These are phyloP conservation scores for Emiliania huxleyi DNA, from an alignment of 78 protist genomes.

Conservation along the genomic window DNA sequence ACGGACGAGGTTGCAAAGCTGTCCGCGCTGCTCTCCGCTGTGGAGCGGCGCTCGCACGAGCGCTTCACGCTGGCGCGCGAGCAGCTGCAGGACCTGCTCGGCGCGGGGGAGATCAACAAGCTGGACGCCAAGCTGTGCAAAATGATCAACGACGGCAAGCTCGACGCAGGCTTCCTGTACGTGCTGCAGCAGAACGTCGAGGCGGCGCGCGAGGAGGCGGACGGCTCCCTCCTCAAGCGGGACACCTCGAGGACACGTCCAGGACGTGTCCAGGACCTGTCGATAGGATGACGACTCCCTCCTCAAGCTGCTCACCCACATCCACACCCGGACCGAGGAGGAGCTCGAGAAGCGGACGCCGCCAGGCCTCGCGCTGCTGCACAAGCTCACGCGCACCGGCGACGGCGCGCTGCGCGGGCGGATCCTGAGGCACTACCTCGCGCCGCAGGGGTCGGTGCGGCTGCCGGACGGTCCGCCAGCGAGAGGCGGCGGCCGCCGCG, in stretches of 20 bases:
- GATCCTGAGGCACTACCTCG: background rate
- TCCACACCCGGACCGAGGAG: constrained; percentile 10
- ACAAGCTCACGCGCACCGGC: background rate
- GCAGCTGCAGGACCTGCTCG: background rate
- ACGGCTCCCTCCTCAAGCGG: no score
- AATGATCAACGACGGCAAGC: background rate
- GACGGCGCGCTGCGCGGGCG: background rate
- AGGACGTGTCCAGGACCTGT: no score
- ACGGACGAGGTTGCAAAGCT: background rate
- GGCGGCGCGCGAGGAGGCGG: background rate
- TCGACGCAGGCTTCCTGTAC: background rate
- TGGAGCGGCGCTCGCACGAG: background rate
- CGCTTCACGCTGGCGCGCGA: background rate
- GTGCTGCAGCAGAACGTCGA: background rate
- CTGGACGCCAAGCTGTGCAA: background rate
- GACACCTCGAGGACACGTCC: no score
- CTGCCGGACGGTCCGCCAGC: background rate
- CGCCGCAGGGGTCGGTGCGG: background rate
- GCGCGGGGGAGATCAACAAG: background rate
- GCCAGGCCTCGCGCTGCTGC: background rate
- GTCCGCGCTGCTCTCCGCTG: background rate
- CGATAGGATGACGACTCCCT: background rate
- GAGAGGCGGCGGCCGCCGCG: no score
- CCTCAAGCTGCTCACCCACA: background rate
- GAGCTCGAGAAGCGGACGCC: background rate